Evolutionary conservation across 176 grass and related monocot species (phyloP), one percentile per base, ranked within the genome.

Genomic region (Paspalum notatum): DNA sequence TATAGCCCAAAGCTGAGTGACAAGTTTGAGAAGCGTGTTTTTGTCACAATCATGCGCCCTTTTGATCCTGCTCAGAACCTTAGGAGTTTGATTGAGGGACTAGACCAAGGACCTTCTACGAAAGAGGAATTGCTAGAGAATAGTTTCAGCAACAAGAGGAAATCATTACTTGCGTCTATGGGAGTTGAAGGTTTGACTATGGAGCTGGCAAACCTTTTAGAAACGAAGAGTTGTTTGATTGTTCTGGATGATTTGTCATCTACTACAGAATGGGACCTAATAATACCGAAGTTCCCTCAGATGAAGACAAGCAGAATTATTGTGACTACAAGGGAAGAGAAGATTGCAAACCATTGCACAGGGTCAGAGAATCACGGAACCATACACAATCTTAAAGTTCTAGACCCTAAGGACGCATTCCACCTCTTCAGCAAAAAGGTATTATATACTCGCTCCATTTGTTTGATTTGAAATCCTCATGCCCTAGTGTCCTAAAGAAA

Each of bases 1-100:
- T 45, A 72, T 9, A 58, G 24, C 18, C 37, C 6, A 15, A 47
- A 68, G 12, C 1, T 89, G 3, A 47, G 9, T 7, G 21, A 40
- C 4, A 3, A 17, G 15, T 84, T 89, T 66, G 6, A 84, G 1
- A 52, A 49, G 50, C 20, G 9, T 74, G 81, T 18, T 60, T 89
- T 82, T 17, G 26, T 80, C 7, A 79, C 47, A 12, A 25, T 89
- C 3, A 3, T 71, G 41, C 72, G 63, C 6, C 80, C 74, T 41
- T 74, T 62, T 11, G 52, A 13, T 6, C 43, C 7, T 8, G 13
- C 22, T 0, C 64, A 57, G 20, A 37, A 84, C 9, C 65, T 84
- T 14, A 7, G 12, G n/a, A 50, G 6, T 8, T 7, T 89, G 18
- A 37, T 11, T 9, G 10, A 0, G 6, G 39, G 74, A 63, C 51